Percentiles rank a stretch among this genome's conserved stretches.
phyloP scores from a whole-genome alignment of 1,284 basidiomycete genomes.

The Blastosporella zonata region DNA sequence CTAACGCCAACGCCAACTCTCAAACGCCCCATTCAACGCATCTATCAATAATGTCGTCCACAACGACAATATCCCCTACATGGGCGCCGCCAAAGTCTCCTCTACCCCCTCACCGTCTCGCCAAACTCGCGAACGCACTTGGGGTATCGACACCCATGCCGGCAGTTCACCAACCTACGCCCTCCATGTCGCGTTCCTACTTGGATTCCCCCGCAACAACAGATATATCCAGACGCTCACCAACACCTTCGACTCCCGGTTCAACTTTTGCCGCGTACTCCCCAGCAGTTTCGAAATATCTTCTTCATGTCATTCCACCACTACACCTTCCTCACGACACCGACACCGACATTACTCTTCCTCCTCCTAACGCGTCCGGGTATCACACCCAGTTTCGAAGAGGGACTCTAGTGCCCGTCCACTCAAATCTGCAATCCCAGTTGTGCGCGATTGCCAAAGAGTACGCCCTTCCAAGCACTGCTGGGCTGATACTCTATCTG shows the following conservation, averaged over 20 bases:
- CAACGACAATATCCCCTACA: constrained; percentile 29
- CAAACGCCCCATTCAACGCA: constrained; percentile 26
- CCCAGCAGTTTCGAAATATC: constrained; percentile 54
- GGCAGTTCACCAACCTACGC: constrained; percentile 35
- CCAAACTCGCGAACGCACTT: constrained; percentile 78
- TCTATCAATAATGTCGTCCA: constrained; percentile 22
- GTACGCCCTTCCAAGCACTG: constrained; percentile 78
- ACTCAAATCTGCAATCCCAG: constrained; percentile 69
- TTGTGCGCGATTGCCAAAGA: constrained; percentile 81
- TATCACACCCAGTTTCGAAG: constrained; percentile 76
- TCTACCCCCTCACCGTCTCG: constrained; percentile 69
- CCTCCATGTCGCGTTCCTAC: constrained; percentile 36
- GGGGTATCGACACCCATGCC: constrained; percentile 74
- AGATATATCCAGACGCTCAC: constrained; percentile 51
- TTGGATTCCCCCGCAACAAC: constrained; percentile 31
- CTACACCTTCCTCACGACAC: constrained; percentile 59
- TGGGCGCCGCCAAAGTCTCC: constrained; percentile 69
- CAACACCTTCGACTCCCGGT: constrained; percentile 51
- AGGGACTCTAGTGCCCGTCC: constrained; percentile 70
- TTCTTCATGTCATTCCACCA: constrained; percentile 78
- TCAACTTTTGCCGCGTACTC: constrained; percentile 32
- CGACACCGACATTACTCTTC: constrained; percentile 45
- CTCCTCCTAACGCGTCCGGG: constrained; percentile 59
- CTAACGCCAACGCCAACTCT: constrained; percentile 19
- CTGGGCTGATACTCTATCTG: constrained; percentile 76